These are phyloP conservation scores for Ogataea methanolica DNA, from an alignment of 805 yeast genomes.

Conservation along the genomic window DNA sequence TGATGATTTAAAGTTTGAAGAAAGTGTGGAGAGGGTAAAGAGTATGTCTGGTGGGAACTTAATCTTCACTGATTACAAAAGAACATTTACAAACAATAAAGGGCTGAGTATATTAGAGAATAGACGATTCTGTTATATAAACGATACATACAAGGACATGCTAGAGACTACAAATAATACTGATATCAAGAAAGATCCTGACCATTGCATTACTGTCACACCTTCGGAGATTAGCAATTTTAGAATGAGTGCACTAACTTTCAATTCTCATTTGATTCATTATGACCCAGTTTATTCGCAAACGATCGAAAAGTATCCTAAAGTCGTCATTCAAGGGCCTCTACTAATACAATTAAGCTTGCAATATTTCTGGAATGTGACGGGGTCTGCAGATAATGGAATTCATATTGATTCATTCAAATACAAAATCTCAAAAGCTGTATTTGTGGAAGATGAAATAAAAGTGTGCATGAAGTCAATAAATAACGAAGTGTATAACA, in stretches of 20 bases:
- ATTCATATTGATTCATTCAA: conserved; percentile 28
- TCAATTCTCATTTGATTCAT: conserved; percentile 84
- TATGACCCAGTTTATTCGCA: conserved; percentile 54
- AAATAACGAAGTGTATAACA: conserved; percentile 7
- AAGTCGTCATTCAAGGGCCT: conserved; percentile 77
- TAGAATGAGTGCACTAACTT: conserved; percentile 70
- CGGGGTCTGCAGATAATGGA: conserved; percentile 4
- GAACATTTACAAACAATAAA: conserved; percentile 36
- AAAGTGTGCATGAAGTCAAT: conserved; percentile 19
- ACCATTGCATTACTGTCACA: conserved; percentile 24
- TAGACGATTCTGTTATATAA: conserved; percentile 61
- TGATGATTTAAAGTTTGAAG: conserved; percentile 44
- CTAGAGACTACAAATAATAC: neutral
- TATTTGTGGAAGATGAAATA: conserved; percentile 38
- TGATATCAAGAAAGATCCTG: conserved; percentile 10
- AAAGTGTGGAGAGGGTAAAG: conserved; percentile 42
- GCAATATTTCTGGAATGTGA: conserved; percentile 34
- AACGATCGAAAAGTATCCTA: conserved; percentile 53
- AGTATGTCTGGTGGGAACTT: conserved; percentile 29
- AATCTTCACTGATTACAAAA: conserved; percentile 49
- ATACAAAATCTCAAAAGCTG: conserved; percentile 49
- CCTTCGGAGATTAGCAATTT: conserved; percentile 44
- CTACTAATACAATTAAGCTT: conserved; percentile 57
- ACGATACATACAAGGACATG: conserved; percentile 25
- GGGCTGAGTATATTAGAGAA: conserved; percentile 41